Base-by-base conservation (phyloP, 768 basidiomycete species). In the Pleurotus citrinopileatus region DNA sequence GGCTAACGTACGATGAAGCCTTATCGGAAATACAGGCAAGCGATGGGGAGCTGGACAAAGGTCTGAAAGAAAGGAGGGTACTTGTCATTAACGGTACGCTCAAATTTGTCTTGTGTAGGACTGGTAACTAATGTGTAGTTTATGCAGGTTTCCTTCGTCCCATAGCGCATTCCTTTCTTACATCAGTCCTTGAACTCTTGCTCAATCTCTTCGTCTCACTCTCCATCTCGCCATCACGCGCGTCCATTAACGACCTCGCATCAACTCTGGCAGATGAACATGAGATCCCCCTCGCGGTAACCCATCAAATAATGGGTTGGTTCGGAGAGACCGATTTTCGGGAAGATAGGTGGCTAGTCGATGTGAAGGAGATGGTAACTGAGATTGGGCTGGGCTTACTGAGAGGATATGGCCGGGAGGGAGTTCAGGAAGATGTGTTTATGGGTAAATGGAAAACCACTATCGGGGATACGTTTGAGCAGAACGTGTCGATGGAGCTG, bases 371-470 rank as follows among this genome's bases (percentile, higher is more conserved):
- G 2, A 72, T 91, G 13, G 78, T 94, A 5, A 81, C 74, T 56
- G 87, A 95, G 64, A 72, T 96, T 13, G 96, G 95, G 1, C 59
- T 91, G 47, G 87, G 87, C 0, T 73, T 95, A 22, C 68, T 98
- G 52, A 73, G 85, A 38, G 34, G 23, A 13, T 37, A 34, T 15
- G 48, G 48, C 9, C 20, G 34, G 29, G 34, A 37, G 19, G 48
- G 48, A 0, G 78, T 91, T 13, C 61, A 70, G 1, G 76, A 82
- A 57, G 73, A 73, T 3, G 73, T 73, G 1, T 83, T 97, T 50
- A 44, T 92, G 19, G 57, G 62, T 0, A 77, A 78, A 52, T 98
- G 96, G 96, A 83, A 79, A 54, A 66, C 67, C 0, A 74, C 78
- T 7, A 87, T 94, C 1, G 93, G 94, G 1, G 92, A 95, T 65